Base-by-base conservation (phyloP, 116 monocot species). In the Posidonia oceanica region DNA sequence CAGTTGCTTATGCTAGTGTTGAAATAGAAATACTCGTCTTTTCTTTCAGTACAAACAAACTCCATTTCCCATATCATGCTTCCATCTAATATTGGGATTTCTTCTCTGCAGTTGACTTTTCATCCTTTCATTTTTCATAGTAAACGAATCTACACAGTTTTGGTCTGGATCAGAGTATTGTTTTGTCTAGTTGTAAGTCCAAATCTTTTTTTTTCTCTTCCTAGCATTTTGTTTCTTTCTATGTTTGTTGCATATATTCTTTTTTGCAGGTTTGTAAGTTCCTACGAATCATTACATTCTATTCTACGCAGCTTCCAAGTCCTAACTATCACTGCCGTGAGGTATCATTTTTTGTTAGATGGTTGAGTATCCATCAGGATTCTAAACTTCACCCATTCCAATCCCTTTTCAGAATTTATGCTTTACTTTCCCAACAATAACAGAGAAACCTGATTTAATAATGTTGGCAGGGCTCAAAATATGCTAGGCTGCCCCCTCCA, bases 311-410 rank as follows among this genome's bases (percentile, higher is more conserved):
- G 67, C 91, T 95, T 64, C 95, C 95, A 44, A 91, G 95, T 65
- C 91, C 95, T 52, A 95, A 91, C 68, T 95, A 95, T 66, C 95
- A 95, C 36, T 95, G 95, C 75, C 95, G 83, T 36, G 95, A 95
- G 95, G 95, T 95, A 75, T 29, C 6, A 1, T 18, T 59, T 51
- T 66, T 18, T 44, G 11, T 60, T 60, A 3, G 20, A 3, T 60
- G 22, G 20, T 20, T 22, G 7, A 29, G 60, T 60, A n/a, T 29
- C 23, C 60, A 60, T 22, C 20, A 22, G 29, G 29, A 29, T 29
- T 60, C 21, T 22, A 60, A 29, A 60, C 23, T 60, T 20, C 6
- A 8, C 1, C 60, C n/a, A 22, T 10, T 21, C 59, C 13, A 23
- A 60, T 10, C 21, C 5, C 29, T 6, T 60, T 60, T 64, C 41